Evolutionary conservation across 1,139 yeast genomes (phyloP).

Genomic region (Pichia sp.): DNA sequence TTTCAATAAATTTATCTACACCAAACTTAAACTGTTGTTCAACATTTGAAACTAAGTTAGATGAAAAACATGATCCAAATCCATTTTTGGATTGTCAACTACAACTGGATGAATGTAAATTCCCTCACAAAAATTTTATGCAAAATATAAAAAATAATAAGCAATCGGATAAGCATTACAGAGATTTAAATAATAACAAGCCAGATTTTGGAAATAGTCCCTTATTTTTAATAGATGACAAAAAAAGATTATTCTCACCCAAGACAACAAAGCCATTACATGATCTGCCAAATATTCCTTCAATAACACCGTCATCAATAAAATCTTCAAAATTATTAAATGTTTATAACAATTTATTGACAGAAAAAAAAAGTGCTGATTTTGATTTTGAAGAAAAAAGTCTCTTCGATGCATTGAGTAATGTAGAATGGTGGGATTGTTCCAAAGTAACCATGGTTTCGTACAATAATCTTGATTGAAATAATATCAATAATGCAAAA

Average conservation of each 20-base stretch:
- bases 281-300: background rate
- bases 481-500: too few relatives aligned
- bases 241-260: background rate
- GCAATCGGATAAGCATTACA: background rate
- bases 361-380: background rate
- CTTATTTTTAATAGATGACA: background rate
- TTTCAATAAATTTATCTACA: background rate
- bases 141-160: too few relatives aligned
- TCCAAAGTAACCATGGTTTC: conserved; percentile 10
- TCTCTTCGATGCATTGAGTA: conserved; percentile 14
- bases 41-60: background rate
- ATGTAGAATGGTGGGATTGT: conserved; percentile 14
- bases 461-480: background rate
- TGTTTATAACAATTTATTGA: background rate
- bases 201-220: too few relatives aligned
- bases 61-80: background rate
- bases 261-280: background rate
- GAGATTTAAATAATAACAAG: background rate
- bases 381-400: conserved; percentile 12
- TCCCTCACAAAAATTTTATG: too few relatives aligned
- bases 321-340: background rate
- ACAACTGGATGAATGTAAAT: too few relatives aligned
- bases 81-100: background rate
- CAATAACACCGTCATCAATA: background rate
- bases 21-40: conserved; percentile 1